Conservation (phyloP, 495 filamentous ascomycete genomes). For the Tricharina praecox region DNA sequence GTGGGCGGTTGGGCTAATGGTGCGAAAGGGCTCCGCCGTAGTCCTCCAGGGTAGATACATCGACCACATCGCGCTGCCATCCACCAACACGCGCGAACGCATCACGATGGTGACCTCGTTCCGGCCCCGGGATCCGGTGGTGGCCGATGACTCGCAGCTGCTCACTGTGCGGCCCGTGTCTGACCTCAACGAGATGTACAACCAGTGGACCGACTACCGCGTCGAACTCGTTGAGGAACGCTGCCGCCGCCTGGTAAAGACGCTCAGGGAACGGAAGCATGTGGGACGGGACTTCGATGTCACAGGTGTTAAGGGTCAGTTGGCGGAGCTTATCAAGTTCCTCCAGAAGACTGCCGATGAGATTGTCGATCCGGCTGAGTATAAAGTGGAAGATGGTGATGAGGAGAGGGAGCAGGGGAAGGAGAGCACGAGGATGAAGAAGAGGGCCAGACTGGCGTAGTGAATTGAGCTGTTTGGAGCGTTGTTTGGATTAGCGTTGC, state of each 20-base stretch:
- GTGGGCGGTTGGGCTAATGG: no score
- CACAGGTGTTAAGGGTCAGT: conserved; percentile 27
- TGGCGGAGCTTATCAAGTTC: conserved; percentile 30
- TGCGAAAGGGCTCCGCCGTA: conserved; percentile 49
- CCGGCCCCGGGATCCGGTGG: conserved; percentile 40
- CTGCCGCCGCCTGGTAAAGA: conserved; percentile 31
- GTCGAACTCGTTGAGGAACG: conserved; percentile 52
- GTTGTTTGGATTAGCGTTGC: no score
- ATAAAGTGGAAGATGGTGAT: conserved; percentile 1
- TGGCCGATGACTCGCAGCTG: conserved; percentile 50
- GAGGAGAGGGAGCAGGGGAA: neutral
- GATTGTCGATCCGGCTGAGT: conserved; percentile 9
- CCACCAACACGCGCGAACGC: conserved; percentile 46
- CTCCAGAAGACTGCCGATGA: conserved; percentile 18
- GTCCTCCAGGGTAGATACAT: conserved; percentile 59
- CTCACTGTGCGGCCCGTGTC: conserved; percentile 50
- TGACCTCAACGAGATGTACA: conserved; percentile 50
- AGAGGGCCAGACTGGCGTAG: conserved; percentile 11
- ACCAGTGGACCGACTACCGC: conserved; percentile 51
- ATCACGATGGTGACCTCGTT: conserved; percentile 62
- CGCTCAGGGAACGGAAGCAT: conserved; percentile 33
- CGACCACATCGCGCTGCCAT: conserved; percentile 49
- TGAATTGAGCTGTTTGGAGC: no score
- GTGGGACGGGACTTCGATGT: conserved; percentile 31
- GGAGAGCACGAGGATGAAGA: conserved; percentile 1